Conservation (phyloP, 352 stramenopile genomes). For the Halophytophthora polymorphica region DNA sequence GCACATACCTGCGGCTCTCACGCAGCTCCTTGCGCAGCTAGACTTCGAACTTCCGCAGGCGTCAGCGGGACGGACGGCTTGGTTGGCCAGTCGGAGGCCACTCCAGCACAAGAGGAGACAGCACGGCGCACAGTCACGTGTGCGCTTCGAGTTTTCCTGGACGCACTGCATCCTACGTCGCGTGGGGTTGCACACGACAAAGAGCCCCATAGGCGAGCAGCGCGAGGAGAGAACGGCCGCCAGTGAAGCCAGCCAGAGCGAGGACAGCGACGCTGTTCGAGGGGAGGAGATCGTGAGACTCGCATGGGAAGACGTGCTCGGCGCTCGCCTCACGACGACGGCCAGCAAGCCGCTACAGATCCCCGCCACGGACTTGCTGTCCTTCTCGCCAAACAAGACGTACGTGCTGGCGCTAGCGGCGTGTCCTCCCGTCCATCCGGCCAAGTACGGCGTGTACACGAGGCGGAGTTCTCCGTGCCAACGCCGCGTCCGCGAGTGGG, state of each 20-base stretch:
- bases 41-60: too few relatives aligned
- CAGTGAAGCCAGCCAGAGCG: slow-evolving; percentile 2
- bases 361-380: slow-evolving; percentile 12
- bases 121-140: not conserved
- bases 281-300: slow-evolving; percentile 19
- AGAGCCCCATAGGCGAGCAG: not conserved
- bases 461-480: slow-evolving; percentile 4
- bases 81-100: too few relatives aligned
- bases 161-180: slow-evolving; percentile 16
- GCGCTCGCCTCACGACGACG: slow-evolving; percentile 38
- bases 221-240: slow-evolving; percentile 5
- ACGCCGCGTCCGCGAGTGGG: slow-evolving; percentile 37
- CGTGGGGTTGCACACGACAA: slow-evolving; percentile 4
- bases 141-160: slow-evolving; percentile 19
- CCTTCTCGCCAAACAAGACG: slow-evolving; percentile 1
- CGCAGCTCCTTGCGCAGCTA: too few relatives aligned
- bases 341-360: slow-evolving; percentile 31
- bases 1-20: too few relatives aligned
- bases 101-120: too few relatives aligned
- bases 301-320: slow-evolving; percentile 46
- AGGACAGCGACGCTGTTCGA: slow-evolving; percentile 6
- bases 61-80: too few relatives aligned
- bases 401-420: slow-evolving; percentile 46
- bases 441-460: slow-evolving; percentile 7
- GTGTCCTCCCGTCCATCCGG: slow-evolving; percentile 22